These are phyloP conservation scores for Penicillium freii DNA, from an alignment of 2,329 filamentous ascomycete genomes.

Conservation along the genomic window DNA sequence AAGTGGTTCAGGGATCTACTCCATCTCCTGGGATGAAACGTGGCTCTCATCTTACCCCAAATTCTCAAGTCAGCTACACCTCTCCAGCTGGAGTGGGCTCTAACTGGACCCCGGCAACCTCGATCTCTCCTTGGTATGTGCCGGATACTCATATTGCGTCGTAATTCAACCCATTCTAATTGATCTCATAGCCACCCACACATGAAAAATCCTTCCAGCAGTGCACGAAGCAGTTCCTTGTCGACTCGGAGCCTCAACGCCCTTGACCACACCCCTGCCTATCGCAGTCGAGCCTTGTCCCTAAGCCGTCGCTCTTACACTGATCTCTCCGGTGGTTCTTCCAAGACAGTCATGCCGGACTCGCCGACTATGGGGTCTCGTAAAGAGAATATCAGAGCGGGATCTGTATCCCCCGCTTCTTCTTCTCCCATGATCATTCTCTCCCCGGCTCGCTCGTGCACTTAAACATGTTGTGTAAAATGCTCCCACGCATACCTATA, in stretches of 20 bases:
- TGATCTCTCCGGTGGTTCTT: conserved; percentile 36
- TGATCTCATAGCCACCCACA: conserved; percentile 35
- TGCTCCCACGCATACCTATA: background rate
- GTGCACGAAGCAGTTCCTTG: conserved; percentile 38
- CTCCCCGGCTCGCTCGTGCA: conserved; percentile 36
- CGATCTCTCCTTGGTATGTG: conserved; percentile 50
- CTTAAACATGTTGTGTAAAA: conserved; percentile 13
- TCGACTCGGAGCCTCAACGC: conserved; percentile 39
- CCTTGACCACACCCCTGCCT: conserved; percentile 41
- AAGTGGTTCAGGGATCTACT: conserved; percentile 45
- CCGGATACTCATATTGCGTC: background rate
- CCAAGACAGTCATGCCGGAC: conserved; percentile 36
- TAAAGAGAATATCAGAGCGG: conserved; percentile 40
- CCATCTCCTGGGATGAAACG: conserved; percentile 46
- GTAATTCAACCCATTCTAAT: conserved; percentile 27
- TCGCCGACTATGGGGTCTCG: conserved; percentile 38
- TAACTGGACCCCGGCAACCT: conserved; percentile 49
- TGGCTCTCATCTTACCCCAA: conserved; percentile 42
- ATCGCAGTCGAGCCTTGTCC: conserved; percentile 30
- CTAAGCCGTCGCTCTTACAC: conserved; percentile 30
- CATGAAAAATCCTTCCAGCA: conserved; percentile 39
- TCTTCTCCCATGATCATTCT: conserved; percentile 40
- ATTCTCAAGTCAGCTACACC: conserved; percentile 43
- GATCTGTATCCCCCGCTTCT: conserved; percentile 39
- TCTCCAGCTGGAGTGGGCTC: conserved; percentile 44